Evolutionary conservation across 208 protist species (phyloP).

Genomic region (Vickermania spadyakhi): DNA sequence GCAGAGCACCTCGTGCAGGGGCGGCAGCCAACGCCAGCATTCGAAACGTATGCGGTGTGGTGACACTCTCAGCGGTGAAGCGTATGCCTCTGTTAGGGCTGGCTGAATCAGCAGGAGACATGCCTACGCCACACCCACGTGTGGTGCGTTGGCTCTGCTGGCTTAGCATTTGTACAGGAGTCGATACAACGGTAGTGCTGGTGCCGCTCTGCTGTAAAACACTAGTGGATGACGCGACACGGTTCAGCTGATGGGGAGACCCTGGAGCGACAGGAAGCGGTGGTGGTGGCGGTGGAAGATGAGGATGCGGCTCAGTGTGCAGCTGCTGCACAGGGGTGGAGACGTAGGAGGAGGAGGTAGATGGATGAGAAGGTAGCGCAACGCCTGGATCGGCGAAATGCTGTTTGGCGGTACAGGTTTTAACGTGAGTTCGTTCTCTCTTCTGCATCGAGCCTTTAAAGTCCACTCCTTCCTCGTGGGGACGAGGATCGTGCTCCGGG

Average conservation of each 20-base stretch:
- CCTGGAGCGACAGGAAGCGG: not conserved
- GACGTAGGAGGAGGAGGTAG: not conserved
- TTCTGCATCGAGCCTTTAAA: not conserved
- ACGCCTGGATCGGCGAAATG: not conserved
- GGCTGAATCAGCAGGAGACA: not conserved
- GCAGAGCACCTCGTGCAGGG: too few relatives aligned
- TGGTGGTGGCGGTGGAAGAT: too few relatives aligned
- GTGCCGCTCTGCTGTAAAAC: too few relatives aligned
- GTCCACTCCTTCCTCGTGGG: too few relatives aligned
- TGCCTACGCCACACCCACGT: slow-evolving; percentile 19
- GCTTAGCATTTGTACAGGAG: too few relatives aligned
- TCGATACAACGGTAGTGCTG: not conserved
- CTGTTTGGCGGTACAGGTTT: too few relatives aligned
- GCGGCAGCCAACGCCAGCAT: slow-evolving; percentile 7
- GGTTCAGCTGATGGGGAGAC: not conserved
- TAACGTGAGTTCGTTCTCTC: not conserved
- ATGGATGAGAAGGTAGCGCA: not conserved
- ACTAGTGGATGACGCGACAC: not conserved
- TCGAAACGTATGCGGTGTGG: slow-evolving; percentile 57
- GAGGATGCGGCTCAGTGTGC: too few relatives aligned
- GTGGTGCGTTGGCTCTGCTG: slow-evolving; percentile 22
- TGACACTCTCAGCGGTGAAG: slow-evolving; percentile 44
- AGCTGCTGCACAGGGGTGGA: not conserved
- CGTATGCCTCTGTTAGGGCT: slow-evolving; percentile 12
- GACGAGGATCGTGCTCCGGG: slow-evolving; percentile 1